phyloP scores from a whole-genome alignment of 2,329 filamentous ascomycete species.

The Pseudogymnoascus sp. region DNA sequence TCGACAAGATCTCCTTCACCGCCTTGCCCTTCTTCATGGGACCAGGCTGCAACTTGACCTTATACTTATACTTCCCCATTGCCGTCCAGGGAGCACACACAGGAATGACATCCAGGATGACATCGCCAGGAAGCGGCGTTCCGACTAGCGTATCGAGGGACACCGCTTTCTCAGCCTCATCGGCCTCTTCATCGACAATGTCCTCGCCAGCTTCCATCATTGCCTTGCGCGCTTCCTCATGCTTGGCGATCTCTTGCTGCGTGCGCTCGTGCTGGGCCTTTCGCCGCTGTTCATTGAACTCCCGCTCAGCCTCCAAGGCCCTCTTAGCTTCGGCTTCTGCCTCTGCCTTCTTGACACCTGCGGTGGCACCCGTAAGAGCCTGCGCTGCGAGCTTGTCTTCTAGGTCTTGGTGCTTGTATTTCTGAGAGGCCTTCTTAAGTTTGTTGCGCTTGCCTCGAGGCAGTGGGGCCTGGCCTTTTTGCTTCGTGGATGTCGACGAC shows the following conservation, averaged over 20 bases:
- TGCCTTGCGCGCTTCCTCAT: slow-evolving; percentile 60
- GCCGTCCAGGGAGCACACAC: slow-evolving; percentile 60
- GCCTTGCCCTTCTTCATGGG: slow-evolving; percentile 89
- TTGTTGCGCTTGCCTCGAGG: slow-evolving; percentile 76
- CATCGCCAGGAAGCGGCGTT: slow-evolving; percentile 71
- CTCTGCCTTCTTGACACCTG: slow-evolving; percentile 59
- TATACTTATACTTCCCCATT: slow-evolving; percentile 73
- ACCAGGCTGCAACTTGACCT: slow-evolving; percentile 89
- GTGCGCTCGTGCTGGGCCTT: slow-evolving; percentile 72
- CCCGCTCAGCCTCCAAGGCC: slow-evolving; percentile 63
- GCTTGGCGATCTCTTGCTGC: slow-evolving; percentile 66
- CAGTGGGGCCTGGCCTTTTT: slow-evolving; percentile 38
- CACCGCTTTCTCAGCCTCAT: slow-evolving; percentile 39
- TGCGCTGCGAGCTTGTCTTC: slow-evolving; percentile 83
- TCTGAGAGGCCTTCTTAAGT: slow-evolving; percentile 77
- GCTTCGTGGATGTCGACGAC: slow-evolving; percentile 30
- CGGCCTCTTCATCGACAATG: slow-evolving; percentile 49
- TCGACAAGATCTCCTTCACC: slow-evolving; percentile 78
- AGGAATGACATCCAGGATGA: slow-evolving; percentile 62
- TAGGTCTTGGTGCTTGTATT: slow-evolving; percentile 92
- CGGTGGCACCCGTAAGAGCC: slow-evolving; percentile 71
- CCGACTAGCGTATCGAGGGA: slow-evolving; percentile 68
- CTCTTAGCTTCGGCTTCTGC: slow-evolving; percentile 62
- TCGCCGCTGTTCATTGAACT: slow-evolving; percentile 66
- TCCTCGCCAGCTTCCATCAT: slow-evolving; percentile 51